Percentiles rank a stretch among this genome's conserved stretches.
Evolutionary conservation across 306 rosid genomes (phyloP).

Genomic region (Rosa lucieae): DNA sequence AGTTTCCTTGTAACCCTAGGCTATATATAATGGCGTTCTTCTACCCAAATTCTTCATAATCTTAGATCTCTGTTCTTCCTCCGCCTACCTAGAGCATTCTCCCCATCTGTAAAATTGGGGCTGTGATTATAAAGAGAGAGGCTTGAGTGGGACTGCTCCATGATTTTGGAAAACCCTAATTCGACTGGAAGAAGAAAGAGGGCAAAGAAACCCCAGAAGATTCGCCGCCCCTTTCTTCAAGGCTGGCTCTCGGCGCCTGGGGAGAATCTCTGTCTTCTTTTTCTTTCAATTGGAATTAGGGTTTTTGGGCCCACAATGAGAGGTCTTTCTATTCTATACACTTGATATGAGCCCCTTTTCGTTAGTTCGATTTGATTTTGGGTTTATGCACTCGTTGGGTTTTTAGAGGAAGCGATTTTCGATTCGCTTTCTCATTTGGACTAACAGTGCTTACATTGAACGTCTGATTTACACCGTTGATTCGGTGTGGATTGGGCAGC

Average conservation of each 20-base stretch:
- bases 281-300: constrained; percentile 2
- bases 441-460: constrained; percentile 53
- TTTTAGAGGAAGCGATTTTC: constrained; percentile 24
- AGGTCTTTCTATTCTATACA: constrained; percentile 45
- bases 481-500: constrained; percentile 48
- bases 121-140: constrained; percentile 85
- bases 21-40: neutral
- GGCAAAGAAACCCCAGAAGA: neutral
- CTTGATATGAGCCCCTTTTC: constrained; percentile 73
- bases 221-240: constrained; percentile 43
- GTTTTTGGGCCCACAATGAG: constrained; percentile 38
- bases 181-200: constrained; percentile 9
- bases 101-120: constrained; percentile 24
- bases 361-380: neutral
- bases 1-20: neutral
- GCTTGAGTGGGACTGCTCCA: constrained; percentile 49
- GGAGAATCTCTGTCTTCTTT: constrained; percentile 5
- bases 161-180: constrained; percentile 9
- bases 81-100: neutral
- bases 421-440: constrained; percentile 36
- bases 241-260: constrained; percentile 48
- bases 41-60: neutral
- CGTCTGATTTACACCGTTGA: constrained; percentile 29
- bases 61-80: neutral
- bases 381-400: constrained; percentile 30